Evolutionary conservation across 495 filamentous ascomycete genomes (phyloP), one percentile per base, ranked within the genome.

Genomic region (Penicillium fimorum): DNA sequence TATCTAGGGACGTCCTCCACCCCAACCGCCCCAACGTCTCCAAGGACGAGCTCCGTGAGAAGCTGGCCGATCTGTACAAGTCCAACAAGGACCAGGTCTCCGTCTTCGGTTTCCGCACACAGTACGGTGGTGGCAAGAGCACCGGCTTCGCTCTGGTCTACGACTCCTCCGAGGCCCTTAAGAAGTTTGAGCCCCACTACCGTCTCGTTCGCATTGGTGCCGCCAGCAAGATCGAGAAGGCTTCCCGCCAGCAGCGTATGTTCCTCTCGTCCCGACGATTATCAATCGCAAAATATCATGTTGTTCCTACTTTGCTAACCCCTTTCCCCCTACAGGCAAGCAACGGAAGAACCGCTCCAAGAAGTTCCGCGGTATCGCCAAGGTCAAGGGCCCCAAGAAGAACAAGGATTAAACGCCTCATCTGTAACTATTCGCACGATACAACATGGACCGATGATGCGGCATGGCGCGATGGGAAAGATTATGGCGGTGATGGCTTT

Each of bases 131-230:
- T 73, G 95, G 95, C 79, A 99, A 97, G 88, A 94, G 88, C 77
- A 97, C 93, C 56, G 95, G 95, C 66, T 99, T 99, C 78, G 95
- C 92, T 59, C 88, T 97, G 63, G 84, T 99, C 81, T 99, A 99
- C 84, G 95, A 99, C 75, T 93, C 89, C 65, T 79, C 83, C 64
- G 95, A 97, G 83, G 90, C 90, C 66, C 84, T 97, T 85, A 97
- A 97, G 89, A 96, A 97, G 81, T 99, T 97, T 78, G 95, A 99
- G 88, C 95, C 95, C 66, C 88, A 89, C 79, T 97, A 96, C 87
- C 86, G 94, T 75, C 84, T 96, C 57, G 86, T 97, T 76, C 86
- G 95, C 67, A 87, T 95, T 74, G 94, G 94, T 68, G 82, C 87
- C 58, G 92, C 90, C 61, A 77, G 71, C 69, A 97, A 97, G 90